Conservation (phyloP, 208 protist genomes). For the Phytomonas francai region DNA sequence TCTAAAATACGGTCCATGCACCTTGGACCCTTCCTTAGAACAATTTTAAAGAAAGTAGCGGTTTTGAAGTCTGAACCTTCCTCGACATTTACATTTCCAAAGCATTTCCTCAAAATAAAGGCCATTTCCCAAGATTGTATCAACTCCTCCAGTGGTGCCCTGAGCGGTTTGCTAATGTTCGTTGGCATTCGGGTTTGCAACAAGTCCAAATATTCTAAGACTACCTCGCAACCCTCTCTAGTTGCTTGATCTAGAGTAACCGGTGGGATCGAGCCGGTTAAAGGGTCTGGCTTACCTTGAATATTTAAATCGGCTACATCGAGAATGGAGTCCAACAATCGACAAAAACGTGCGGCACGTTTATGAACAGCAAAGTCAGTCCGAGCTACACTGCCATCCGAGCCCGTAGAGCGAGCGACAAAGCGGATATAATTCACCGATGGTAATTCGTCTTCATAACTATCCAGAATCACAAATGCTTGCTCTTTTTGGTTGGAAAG, state of each 20-base stretch:
- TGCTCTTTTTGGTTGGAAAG: neutral
- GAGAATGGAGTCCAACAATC: constrained; percentile 65
- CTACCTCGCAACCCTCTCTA: constrained; percentile 44
- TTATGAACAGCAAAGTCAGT: constrained; percentile 71
- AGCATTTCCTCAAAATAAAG: constrained; percentile 52
- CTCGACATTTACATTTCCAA: constrained; percentile 14
- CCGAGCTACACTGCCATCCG: constrained; percentile 21
- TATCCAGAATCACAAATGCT: constrained; percentile 1
- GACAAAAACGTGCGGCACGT: constrained; percentile 62
- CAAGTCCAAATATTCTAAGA: constrained; percentile 70
- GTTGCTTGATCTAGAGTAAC: constrained; percentile 68
- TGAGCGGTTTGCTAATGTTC: constrained; percentile 69
- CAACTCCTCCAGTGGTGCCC: constrained; percentile 71
- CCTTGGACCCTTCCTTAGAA: neutral
- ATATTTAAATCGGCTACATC: constrained; percentile 39
- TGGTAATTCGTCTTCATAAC: constrained; percentile 34
- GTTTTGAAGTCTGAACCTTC: constrained; percentile 14
- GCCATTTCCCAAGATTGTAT: constrained; percentile 79
- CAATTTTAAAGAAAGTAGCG: constrained; percentile 1
- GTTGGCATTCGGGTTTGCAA: constrained; percentile 67
- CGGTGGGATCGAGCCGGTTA: constrained; percentile 29
- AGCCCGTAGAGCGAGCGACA: constrained; percentile 25
- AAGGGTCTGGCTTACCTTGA: neutral
- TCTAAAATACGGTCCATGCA: constrained; percentile 54
- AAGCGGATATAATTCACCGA: constrained; percentile 57